A percentile compares a stretch with the other conserved stretches of the same genome.
These are phyloP conservation scores for Fusarium sterilihyphosum DNA, from an alignment of 2,329 filamentous ascomycete species.

Conservation along the genomic window DNA sequence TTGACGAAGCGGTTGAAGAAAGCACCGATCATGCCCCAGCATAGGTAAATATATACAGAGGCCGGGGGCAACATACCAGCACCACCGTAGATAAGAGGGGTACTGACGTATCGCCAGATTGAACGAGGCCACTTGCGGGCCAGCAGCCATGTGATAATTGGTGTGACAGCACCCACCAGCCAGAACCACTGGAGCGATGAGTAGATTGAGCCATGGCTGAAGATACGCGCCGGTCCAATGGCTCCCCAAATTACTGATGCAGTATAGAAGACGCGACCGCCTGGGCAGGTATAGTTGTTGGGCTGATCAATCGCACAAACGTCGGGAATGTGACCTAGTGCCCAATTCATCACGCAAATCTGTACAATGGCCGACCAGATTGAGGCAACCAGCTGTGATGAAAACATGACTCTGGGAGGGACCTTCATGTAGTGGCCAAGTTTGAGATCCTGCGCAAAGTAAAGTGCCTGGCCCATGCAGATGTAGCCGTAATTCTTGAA, in stretches of 20 bases:
- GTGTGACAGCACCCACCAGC: slow-evolving; percentile 71
- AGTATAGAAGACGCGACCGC: slow-evolving; percentile 70
- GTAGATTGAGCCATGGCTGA: slow-evolving; percentile 71
- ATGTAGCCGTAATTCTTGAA: slow-evolving; percentile 81
- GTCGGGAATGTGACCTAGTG: slow-evolving; percentile 67
- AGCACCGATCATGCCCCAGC: slow-evolving; percentile 74
- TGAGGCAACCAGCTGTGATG: slow-evolving; percentile 67
- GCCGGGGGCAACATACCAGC: slow-evolving; percentile 73
- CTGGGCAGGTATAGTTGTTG: slow-evolving; percentile 66
- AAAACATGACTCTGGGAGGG: slow-evolving; percentile 70
- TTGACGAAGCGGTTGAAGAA: slow-evolving; percentile 76
- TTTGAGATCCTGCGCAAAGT: slow-evolving; percentile 73
- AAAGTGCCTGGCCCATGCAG: slow-evolving; percentile 72
- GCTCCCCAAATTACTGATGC: slow-evolving; percentile 78
- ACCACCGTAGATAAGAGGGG: slow-evolving; percentile 75
- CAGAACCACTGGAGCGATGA: slow-evolving; percentile 75
- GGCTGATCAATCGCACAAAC: slow-evolving; percentile 67
- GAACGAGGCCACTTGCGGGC: slow-evolving; percentile 70
- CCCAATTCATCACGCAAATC: slow-evolving; percentile 74
- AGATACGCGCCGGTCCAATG: slow-evolving; percentile 77
- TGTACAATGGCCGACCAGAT: slow-evolving; percentile 71
- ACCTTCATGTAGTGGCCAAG: slow-evolving; percentile 76
- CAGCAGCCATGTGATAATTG: slow-evolving; percentile 70
- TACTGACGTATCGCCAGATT: slow-evolving; percentile 72
- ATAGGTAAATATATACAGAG: slow-evolving; percentile 75